Conservation (phyloP, 305 asterid genomes). For the Fraxinus sp. region DNA sequence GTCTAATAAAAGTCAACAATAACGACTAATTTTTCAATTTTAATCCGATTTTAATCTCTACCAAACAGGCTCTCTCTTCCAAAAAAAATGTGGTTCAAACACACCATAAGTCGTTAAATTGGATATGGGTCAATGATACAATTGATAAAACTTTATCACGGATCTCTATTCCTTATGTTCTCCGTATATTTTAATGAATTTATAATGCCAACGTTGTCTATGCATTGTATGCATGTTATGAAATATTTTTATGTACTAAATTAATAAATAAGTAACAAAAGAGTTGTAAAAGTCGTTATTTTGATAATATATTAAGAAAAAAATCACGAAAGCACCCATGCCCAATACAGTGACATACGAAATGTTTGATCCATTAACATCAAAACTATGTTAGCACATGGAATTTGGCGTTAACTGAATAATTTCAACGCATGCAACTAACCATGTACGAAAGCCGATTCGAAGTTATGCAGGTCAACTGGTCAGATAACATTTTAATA, state of each 20-base stretch:
- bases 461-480: not conserved
- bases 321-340: not conserved
- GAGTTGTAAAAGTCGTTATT: not conserved
- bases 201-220: not conserved
- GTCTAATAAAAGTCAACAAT: no score
- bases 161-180: not conserved
- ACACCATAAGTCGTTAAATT: not conserved
- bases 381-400: not conserved
- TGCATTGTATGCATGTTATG: not conserved
- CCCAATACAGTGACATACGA: not conserved
- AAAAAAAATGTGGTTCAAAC: no score
- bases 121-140: not conserved
- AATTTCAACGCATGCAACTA: not conserved
- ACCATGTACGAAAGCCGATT: not conserved
- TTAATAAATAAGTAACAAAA: no score
- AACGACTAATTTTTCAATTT: no score
- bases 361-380: not conserved
- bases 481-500: not conserved
- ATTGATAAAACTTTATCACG: not conserved
- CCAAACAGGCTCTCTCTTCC: no score
- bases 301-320: not conserved
- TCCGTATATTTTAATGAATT: not conserved
- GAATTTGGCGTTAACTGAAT: not conserved
- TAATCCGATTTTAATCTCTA: no score
- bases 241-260: not conserved